Evolutionary conservation across 495 filamentous ascomycete genomes (phyloP).

Genomic region (Jackrogersella minutella): DNA sequence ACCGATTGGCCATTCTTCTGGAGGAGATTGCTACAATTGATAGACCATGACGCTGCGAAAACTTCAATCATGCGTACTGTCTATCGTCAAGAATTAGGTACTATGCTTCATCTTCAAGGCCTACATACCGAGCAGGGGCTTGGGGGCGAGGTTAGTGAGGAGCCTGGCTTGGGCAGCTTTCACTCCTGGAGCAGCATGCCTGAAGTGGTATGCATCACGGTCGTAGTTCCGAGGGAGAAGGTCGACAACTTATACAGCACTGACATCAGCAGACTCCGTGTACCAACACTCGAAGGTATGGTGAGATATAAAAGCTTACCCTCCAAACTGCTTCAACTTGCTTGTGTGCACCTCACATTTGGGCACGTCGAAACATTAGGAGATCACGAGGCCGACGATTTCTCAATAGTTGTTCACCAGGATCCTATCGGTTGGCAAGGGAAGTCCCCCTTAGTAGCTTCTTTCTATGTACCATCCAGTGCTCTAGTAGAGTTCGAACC

Average conservation of each 20-base stretch:
- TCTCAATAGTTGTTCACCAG: constrained; percentile 37
- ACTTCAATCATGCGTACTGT: not conserved
- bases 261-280: constrained; percentile 19
- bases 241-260: constrained; percentile 34
- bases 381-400: constrained; percentile 35
- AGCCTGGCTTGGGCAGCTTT: constrained; percentile 26
- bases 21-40: constrained; percentile 10
- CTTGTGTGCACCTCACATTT: constrained; percentile 47
- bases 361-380: constrained; percentile 42
- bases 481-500: constrained; percentile 41
- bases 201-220: constrained; percentile 47
- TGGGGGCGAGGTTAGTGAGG: constrained; percentile 11
- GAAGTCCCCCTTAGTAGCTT: constrained; percentile 49
- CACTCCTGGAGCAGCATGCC: constrained; percentile 46
- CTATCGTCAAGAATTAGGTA: constrained; percentile 35
- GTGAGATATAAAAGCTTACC: constrained; percentile 19
- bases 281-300: constrained; percentile 40
- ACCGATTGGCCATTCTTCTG: constrained; percentile 29
- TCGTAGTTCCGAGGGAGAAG: constrained; percentile 43
- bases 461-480: constrained; percentile 49
- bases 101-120: constrained; percentile 42
- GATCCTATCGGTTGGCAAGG: constrained; percentile 48
- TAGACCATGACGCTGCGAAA: constrained; percentile 16
- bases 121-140: constrained; percentile 36
- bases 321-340: constrained; percentile 40